Conservation (phyloP, 805 yeast genomes). For the Cyberlindnera amylophila region DNA sequence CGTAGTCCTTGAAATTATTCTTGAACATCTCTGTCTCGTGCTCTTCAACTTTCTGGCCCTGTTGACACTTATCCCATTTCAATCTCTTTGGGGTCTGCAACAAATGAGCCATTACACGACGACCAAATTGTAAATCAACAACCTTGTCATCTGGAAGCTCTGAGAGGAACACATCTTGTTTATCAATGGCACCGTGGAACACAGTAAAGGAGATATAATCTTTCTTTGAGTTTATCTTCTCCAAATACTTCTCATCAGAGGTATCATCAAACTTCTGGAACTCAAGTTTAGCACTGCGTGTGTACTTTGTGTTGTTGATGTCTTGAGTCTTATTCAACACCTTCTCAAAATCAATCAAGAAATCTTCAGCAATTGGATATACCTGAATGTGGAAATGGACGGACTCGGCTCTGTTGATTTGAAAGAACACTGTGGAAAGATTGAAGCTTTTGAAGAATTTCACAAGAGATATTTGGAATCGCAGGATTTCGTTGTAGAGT, state of each 20-base stretch:
- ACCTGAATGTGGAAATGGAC: conserved; percentile 77
- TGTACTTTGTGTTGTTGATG: conserved; percentile 46
- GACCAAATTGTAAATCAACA: conserved; percentile 79
- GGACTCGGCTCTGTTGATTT: conserved; percentile 57
- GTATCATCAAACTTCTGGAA: conserved; percentile 34
- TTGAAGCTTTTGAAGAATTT: conserved; percentile 42
- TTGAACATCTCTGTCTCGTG: conserved; percentile 64
- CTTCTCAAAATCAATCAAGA: conserved; percentile 40
- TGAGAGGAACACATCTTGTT: conserved; percentile 31
- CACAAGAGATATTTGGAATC: conserved; percentile 46
- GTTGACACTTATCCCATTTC: conserved; percentile 77
- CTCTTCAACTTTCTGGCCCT: conserved; percentile 57
- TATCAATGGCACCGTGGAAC: conserved; percentile 29
- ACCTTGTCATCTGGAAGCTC: conserved; percentile 30
- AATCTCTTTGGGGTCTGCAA: conserved; percentile 57
- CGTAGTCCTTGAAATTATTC: conserved; percentile 47
- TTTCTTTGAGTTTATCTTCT: conserved; percentile 27
- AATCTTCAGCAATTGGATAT: conserved; percentile 58
- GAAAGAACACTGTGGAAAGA: conserved; percentile 59
- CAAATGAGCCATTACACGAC: conserved; percentile 69
- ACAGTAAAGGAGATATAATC: conserved; percentile 32
- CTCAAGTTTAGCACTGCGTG: conserved; percentile 38
- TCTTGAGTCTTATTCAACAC: conserved; percentile 42
- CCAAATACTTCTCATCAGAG: conserved; percentile 26
- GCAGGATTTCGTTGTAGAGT: conserved; percentile 40